Percentiles rank a stretch among this genome's conserved stretches.
Evolutionary conservation across 2,329 filamentous ascomycete species (phyloP).

Genomic region (Ophiostoma montium): DNA sequence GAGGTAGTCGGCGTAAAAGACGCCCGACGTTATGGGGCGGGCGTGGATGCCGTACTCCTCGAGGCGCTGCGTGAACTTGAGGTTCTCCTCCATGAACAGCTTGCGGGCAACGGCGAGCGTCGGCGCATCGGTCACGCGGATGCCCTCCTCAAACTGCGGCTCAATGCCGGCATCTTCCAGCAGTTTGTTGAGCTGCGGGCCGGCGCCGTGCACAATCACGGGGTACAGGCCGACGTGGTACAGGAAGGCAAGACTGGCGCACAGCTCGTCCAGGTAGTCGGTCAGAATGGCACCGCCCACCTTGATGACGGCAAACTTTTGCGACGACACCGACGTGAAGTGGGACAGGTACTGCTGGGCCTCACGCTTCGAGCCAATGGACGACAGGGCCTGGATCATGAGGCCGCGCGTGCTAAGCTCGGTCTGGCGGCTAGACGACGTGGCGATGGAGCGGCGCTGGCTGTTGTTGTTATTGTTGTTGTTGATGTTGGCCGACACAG

Average conservation of each 20-base stretch:
- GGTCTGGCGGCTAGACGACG: slow-evolving; percentile 20
- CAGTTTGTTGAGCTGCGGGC: slow-evolving; percentile 80
- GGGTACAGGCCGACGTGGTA: slow-evolving; percentile 92
- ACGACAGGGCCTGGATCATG: slow-evolving; percentile 82
- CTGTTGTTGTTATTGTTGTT: no score
- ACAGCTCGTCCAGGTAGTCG: slow-evolving; percentile 84
- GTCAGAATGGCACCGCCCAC: slow-evolving; percentile 93
- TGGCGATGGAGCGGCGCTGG: slow-evolving; percentile 21
- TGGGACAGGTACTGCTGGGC: slow-evolving; percentile 95
- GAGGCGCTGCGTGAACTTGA: slow-evolving; percentile 79
- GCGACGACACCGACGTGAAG: slow-evolving; percentile 90
- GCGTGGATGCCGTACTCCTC: slow-evolving; percentile 83
- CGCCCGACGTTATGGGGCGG: slow-evolving; percentile 75
- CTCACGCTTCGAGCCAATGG: slow-evolving; percentile 90
- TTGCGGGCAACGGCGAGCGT: slow-evolving; percentile 82
- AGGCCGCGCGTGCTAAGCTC: slow-evolving; percentile 59
- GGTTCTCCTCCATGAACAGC: slow-evolving; percentile 89
- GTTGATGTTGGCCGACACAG: no score
- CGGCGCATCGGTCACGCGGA: slow-evolving; percentile 89
- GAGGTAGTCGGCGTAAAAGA: slow-evolving; percentile 86
- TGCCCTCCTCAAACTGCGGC: slow-evolving; percentile 92
- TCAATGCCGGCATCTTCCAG: slow-evolving; percentile 84
- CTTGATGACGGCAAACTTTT: slow-evolving; percentile 97
- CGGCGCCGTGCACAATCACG: slow-evolving; percentile 88
- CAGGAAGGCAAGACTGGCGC: slow-evolving; percentile 76